Conservation (phyloP, 352 stramenopile species). For the Phytophthora capsici region DNA sequence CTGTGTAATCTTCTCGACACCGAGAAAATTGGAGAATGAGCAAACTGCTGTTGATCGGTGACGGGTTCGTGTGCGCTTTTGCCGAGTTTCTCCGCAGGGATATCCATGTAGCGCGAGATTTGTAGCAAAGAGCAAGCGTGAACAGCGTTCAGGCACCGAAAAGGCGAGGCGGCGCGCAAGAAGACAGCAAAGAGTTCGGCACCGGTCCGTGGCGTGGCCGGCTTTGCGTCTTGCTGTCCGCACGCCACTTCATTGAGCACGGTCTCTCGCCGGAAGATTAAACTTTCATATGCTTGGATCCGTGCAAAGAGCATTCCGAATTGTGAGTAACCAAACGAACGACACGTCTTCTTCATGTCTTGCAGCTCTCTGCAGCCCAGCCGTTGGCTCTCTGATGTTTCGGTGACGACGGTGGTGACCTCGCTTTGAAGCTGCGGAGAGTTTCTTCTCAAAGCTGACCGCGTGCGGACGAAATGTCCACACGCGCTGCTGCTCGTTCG, state of each 20-base stretch:
- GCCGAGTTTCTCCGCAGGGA: neutral
- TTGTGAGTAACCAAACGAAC: constrained; percentile 12
- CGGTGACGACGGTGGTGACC: constrained; percentile 5
- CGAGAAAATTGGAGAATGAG: constrained; percentile 36
- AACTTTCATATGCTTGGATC: constrained; percentile 2
- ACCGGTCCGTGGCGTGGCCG: neutral
- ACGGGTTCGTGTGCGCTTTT: neutral
- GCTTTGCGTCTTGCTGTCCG: constrained; percentile 13
- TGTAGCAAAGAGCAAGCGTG: constrained; percentile 8
- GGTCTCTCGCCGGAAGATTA: constrained; percentile 16
- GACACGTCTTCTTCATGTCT: constrained; percentile 12
- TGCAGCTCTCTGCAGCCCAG: constrained; percentile 8
- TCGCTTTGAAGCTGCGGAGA: constrained; percentile 6
- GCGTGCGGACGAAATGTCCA: neutral
- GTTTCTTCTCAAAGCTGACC: neutral
- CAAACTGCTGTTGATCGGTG: neutral
- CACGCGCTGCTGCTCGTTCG: neutral
- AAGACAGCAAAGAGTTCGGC: constrained; percentile 1
- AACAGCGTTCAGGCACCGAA: constrained; percentile 10
- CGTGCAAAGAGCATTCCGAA: constrained; percentile 4
- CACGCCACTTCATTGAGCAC: constrained; percentile 8
- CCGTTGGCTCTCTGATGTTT: constrained; percentile 16
- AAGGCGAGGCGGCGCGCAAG: constrained; percentile 10
- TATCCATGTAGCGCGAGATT: constrained; percentile 16
- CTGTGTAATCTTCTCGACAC: constrained; percentile 33